Conservation (phyloP, 2,329 filamentous ascomycete species). For the Tricladium varicosporioides region DNA sequence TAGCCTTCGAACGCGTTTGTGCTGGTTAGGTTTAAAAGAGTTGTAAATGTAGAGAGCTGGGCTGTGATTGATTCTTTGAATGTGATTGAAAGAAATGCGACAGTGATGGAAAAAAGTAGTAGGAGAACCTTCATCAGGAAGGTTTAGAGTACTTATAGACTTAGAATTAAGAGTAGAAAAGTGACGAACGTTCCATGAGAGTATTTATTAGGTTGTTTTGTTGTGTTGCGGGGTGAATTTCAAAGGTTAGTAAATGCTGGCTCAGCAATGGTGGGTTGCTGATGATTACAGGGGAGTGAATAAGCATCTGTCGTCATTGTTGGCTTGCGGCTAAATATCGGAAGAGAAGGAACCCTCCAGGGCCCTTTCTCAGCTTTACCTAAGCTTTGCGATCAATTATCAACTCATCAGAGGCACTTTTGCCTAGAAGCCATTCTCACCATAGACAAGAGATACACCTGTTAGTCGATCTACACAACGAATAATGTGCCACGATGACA, state of each 20-base stretch:
- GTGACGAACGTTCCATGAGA: slow-evolving; percentile 13
- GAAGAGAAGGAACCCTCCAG: neutral
- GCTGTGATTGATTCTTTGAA: slow-evolving; percentile 27
- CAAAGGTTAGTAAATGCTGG: neutral
- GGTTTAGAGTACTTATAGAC: slow-evolving; percentile 19
- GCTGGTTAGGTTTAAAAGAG: slow-evolving; percentile 16
- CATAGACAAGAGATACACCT: too few relatives aligned
- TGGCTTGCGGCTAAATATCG: neutral
- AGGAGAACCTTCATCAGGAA: slow-evolving; percentile 31
- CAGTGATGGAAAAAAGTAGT: slow-evolving; percentile 24
- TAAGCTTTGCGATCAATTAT: too few relatives aligned
- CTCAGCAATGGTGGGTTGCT: neutral
- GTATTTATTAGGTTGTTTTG: neutral
- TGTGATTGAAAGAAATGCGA: slow-evolving; percentile 29
- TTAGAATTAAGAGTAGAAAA: slow-evolving; percentile 15
- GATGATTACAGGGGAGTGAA: neutral
- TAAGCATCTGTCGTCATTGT: neutral
- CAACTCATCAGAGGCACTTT: too few relatives aligned
- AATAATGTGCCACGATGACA: too few relatives aligned
- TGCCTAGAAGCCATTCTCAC: too few relatives aligned
- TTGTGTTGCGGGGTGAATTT: neutral
- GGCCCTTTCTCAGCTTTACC: too few relatives aligned
- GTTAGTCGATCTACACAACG: too few relatives aligned
- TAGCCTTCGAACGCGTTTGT: slow-evolving; percentile 18
- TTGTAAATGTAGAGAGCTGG: slow-evolving; percentile 17